Percentiles rank a stretch among this genome's conserved stretches.
These are phyloP conservation scores for Ustilago tritici DNA, from an alignment of 1,284 basidiomycete species.

Conservation along the genomic window DNA sequence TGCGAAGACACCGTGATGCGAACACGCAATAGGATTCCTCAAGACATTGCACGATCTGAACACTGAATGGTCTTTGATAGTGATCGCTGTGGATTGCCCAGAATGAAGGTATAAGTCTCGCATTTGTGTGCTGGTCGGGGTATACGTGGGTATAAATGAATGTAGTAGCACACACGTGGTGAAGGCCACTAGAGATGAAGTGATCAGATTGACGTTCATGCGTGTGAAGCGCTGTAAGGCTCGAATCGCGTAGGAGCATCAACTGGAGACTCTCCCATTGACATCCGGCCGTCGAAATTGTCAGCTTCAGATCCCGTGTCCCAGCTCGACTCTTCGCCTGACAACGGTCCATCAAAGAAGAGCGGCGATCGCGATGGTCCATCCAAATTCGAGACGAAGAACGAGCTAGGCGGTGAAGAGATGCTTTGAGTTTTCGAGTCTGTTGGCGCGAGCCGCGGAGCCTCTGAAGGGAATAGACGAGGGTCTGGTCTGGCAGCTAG, in stretches of 20 bases:
- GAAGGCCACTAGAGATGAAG: neutral
- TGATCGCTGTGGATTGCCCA: neutral
- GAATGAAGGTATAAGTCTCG: neutral
- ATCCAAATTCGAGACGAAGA: constrained; percentile 32
- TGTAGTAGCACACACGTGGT: neutral
- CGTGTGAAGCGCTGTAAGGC: neutral
- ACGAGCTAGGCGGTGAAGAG: constrained; percentile 19
- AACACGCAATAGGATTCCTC: neutral
- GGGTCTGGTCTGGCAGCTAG: constrained; percentile 28
- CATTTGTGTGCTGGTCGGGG: neutral
- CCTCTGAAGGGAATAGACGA: constrained; percentile 22
- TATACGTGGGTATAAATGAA: constrained; percentile 11
- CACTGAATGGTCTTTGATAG: neutral
- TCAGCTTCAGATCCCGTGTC: constrained; percentile 2
- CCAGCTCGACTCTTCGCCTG: constrained; percentile 7
- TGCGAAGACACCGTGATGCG: too few relatives aligned
- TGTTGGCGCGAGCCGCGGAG: neutral
- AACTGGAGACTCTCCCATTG: neutral
- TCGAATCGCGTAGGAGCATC: constrained; percentile 25
- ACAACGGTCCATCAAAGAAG: constrained; percentile 5
- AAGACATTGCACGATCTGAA: neutral
- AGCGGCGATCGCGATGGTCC: constrained; percentile 22
- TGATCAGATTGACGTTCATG: too few relatives aligned
- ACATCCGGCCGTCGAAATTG: neutral
- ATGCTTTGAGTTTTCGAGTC: neutral